These are phyloP conservation scores for Gentiana macrophylla DNA, from an alignment of 257 asterid species.

Conservation along the genomic window DNA sequence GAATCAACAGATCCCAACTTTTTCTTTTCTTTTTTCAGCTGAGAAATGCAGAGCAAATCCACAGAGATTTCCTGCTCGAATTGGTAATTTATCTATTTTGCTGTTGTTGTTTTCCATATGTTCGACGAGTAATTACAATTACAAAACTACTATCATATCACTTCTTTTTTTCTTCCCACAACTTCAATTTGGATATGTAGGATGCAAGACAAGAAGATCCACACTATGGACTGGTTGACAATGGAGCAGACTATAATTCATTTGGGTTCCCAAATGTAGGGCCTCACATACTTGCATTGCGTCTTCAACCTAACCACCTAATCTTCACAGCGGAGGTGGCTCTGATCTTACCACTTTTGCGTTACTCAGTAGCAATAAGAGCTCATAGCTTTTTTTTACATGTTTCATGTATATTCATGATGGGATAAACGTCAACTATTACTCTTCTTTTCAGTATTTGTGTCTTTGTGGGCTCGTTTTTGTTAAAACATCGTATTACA, in stretches of 20 bases:
- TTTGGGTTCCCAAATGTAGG: constrained; percentile 49
- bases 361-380: constrained; percentile 39
- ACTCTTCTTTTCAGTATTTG: constrained; percentile 2
- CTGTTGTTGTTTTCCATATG: too few relatives aligned
- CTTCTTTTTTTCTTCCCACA: background rate
- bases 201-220: constrained; percentile 84
- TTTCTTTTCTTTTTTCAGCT: constrained; percentile 28
- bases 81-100: constrained; percentile 34
- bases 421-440: background rate
- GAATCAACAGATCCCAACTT: background rate
- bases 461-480: too few relatives aligned
- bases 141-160: background rate
- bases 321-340: constrained; percentile 61
- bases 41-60: constrained; percentile 74
- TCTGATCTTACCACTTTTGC: constrained; percentile 77
- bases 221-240: constrained; percentile 77
- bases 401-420: too few relatives aligned
- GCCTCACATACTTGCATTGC: constrained; percentile 40
- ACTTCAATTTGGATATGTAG: constrained; percentile 14
- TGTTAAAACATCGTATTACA: too few relatives aligned
- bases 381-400: too few relatives aligned
- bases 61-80: constrained; percentile 52
- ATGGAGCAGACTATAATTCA: constrained; percentile 60
- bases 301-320: constrained; percentile 37
- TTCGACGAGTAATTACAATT: background rate